Conservation (phyloP, 1,139 yeast genomes). For the Debaryomyces singareniensis region DNA sequence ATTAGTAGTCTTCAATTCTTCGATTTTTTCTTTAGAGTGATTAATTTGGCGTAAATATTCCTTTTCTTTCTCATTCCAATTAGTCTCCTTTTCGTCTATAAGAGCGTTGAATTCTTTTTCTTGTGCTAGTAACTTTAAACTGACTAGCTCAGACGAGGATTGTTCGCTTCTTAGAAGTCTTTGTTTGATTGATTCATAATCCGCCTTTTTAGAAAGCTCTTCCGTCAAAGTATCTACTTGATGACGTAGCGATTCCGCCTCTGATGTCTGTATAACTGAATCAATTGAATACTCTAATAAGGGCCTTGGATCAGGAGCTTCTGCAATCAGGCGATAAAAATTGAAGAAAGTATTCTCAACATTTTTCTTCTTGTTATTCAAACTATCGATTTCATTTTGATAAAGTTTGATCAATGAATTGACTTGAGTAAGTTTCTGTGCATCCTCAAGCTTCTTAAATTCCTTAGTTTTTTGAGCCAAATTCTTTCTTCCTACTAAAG, state of each 20-base stretch:
- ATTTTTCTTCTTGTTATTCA: slow-evolving; percentile 71
- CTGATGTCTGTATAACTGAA: slow-evolving; percentile 54
- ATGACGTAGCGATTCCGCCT: slow-evolving; percentile 43
- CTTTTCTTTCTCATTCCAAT: slow-evolving; percentile 50
- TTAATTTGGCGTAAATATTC: slow-evolving; percentile 38
- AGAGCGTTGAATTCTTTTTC: slow-evolving; percentile 56
- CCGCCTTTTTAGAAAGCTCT: slow-evolving; percentile 61
- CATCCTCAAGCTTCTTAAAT: slow-evolving; percentile 65
- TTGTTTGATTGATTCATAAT: slow-evolving; percentile 69
- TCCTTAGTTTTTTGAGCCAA: slow-evolving; percentile 78
- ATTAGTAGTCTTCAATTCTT: slow-evolving; percentile 50
- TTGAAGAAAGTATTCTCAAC: slow-evolving; percentile 72
- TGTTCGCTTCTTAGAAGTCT: slow-evolving; percentile 55
- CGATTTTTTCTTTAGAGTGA: slow-evolving; percentile 42
- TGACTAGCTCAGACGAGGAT: slow-evolving; percentile 46
- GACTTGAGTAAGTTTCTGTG: slow-evolving; percentile 58
- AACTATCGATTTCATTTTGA: slow-evolving; percentile 79
- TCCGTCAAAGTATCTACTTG: slow-evolving; percentile 56
- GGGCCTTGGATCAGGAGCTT: slow-evolving; percentile 92
- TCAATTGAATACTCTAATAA: slow-evolving; percentile 67
- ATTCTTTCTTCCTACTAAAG: slow-evolving; percentile 64
- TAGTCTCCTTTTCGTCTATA: slow-evolving; percentile 56
- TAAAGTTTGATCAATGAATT: slow-evolving; percentile 70
- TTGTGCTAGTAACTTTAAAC: slow-evolving; percentile 43
- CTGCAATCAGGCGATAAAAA: slow-evolving; percentile 69